Percentiles rank a stretch among this genome's conserved stretches.
phyloP scores from a whole-genome alignment of 2,329 filamentous ascomycete genomes.

The Phoma herbarum region DNA sequence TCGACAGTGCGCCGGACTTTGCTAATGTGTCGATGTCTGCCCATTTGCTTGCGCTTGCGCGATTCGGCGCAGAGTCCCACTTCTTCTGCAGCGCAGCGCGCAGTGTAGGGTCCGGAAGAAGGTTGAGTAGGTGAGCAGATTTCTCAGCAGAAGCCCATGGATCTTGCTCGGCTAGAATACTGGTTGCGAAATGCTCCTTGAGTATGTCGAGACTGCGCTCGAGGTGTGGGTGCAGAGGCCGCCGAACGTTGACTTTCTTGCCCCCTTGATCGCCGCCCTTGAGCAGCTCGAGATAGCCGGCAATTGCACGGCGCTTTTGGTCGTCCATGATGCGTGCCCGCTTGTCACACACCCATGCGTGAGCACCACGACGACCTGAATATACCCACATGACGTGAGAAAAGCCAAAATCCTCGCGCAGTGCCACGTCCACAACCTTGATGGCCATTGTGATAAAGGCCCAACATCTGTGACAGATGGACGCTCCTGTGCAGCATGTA shows the following conservation, averaged over 20 bases:
- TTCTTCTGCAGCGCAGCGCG: constrained; percentile 84
- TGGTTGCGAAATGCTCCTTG: constrained; percentile 81
- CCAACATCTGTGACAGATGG: constrained; percentile 96
- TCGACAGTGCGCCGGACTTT: constrained; percentile 74
- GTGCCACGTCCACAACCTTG: constrained; percentile 85
- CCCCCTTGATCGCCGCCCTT: constrained; percentile 84
- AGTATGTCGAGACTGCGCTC: constrained; percentile 86
- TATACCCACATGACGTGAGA: constrained; percentile 98
- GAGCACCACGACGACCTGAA: constrained; percentile 92
- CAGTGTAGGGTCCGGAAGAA: constrained; percentile 82
- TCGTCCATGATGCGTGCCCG: constrained; percentile 86
- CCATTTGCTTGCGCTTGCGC: constrained; percentile 85
- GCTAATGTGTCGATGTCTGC: constrained; percentile 89
- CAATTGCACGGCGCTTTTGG: constrained; percentile 82
- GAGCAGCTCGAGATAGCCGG: constrained; percentile 89
- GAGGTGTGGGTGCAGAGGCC: constrained; percentile 90
- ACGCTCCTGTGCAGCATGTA: constrained; percentile 92
- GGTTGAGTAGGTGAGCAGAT: constrained; percentile 78
- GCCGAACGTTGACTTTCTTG: constrained; percentile 83
- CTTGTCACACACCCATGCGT: constrained; percentile 98
- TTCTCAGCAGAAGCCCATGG: constrained; percentile 77
- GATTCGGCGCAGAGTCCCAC: constrained; percentile 84
- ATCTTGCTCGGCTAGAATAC: constrained; percentile 84
- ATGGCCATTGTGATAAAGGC: constrained; percentile 98
- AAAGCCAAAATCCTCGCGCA: constrained; percentile 96